Evolutionary conservation across 306 rosid genomes (phyloP).

Genomic region (Lagenaria siceraria): DNA sequence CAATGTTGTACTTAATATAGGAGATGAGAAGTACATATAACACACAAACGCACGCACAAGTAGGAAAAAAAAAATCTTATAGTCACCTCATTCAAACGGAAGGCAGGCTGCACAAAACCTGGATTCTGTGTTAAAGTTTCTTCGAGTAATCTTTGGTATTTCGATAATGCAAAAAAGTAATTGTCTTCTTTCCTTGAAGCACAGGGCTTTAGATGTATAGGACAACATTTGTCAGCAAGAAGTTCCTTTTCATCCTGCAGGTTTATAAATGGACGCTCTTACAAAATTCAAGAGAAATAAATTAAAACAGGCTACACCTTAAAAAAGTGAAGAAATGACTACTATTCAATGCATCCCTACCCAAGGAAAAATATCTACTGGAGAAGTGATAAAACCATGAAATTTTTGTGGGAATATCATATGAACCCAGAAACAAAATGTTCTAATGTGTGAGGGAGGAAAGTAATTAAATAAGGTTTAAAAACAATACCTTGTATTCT

Average conservation of each 20-base stretch:
- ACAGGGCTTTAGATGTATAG: slow-evolving; percentile 84
- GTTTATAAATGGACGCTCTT: background rate
- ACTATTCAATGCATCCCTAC: background rate
- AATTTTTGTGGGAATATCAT: background rate
- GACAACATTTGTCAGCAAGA: slow-evolving; percentile 70
- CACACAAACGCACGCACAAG: background rate
- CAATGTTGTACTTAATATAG: background rate
- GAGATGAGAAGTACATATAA: background rate
- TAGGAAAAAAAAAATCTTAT: background rate
- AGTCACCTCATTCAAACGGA: slow-evolving; percentile 76
- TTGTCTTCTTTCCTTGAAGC: slow-evolving; percentile 83
- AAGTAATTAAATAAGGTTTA: background rate
- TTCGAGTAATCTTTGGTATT: slow-evolving; percentile 65
- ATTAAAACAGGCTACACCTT: background rate
- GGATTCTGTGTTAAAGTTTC: slow-evolving; percentile 58
- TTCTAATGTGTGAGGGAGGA: background rate
- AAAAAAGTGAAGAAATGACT: background rate
- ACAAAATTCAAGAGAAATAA: background rate
- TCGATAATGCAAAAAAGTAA: slow-evolving; percentile 82
- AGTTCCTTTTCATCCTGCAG: slow-evolving; percentile 87
- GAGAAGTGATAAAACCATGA: background rate
- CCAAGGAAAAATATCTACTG: background rate
- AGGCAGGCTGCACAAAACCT: slow-evolving; percentile 70
- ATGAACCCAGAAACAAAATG: background rate
- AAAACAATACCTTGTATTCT: slow-evolving; percentile 71